A percentile compares a stretch with the other conserved stretches of the same genome.
Evolutionary conservation across 2,329 filamentous ascomycete species (phyloP).

Genomic region (Botrytis hyacinthi): DNA sequence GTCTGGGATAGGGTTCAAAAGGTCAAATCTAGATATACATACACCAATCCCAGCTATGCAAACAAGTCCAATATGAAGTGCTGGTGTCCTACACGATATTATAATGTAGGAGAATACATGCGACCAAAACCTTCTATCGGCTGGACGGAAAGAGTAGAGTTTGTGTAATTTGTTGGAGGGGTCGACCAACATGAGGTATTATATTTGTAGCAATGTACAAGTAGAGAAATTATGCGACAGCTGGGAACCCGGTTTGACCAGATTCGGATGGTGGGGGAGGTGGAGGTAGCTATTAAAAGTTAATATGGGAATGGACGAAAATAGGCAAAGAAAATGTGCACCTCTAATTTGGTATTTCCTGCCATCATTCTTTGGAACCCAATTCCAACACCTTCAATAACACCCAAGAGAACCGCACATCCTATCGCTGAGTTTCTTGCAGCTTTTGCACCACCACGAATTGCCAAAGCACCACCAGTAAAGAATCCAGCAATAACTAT

Average conservation of each 20-base stretch:
- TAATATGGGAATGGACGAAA: conserved; percentile 19
- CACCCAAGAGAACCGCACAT: conserved; percentile 87
- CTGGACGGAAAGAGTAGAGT: conserved; percentile 38
- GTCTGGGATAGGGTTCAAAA: not conserved
- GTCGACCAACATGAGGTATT: conserved; percentile 22
- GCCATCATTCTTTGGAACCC: conserved; percentile 94
- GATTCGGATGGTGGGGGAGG: conserved; percentile 37
- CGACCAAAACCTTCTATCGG: conserved; percentile 15
- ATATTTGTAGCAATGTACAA: not conserved
- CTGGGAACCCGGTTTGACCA: conserved; percentile 36
- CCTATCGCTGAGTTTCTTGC: conserved; percentile 95
- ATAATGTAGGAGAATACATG: conserved; percentile 27
- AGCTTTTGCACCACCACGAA: conserved; percentile 87
- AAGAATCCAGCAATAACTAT: conserved; percentile 89
- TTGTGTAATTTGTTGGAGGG: conserved; percentile 27
- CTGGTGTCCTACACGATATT: conserved; percentile 13
- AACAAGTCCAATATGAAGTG: conserved; percentile 25
- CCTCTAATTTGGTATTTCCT: conserved; percentile 80
- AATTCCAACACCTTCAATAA: conserved; percentile 97
- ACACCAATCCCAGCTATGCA: conserved; percentile 37
- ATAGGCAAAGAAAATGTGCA: conserved; percentile 39
- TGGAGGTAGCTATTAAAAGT: conserved; percentile 31
- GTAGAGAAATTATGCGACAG: conserved; percentile 31
- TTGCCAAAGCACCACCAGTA: conserved; percentile 86
- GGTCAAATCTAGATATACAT: conserved; percentile 29